Conservation (phyloP, 2,329 filamentous ascomycete genomes). For the Trichoderma citrinoviride region DNA sequence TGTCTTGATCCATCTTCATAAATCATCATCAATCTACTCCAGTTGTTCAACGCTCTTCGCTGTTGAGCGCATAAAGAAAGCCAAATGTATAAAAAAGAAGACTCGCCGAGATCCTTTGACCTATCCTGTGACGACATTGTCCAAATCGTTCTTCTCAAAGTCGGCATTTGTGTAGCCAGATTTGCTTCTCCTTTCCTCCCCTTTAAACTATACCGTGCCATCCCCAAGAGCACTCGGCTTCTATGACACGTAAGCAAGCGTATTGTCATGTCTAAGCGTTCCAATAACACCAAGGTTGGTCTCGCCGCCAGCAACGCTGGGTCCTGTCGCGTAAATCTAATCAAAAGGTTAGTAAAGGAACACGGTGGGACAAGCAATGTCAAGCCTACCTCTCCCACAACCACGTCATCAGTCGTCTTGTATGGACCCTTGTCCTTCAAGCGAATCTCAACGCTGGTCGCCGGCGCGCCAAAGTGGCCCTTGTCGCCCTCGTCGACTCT, state of each 20-base stretch:
- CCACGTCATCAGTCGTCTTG: constrained; percentile 62
- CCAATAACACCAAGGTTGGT: constrained; percentile 62
- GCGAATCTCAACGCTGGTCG: constrained; percentile 76
- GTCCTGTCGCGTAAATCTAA: constrained; percentile 69
- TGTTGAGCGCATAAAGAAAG: no score
- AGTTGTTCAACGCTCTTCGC: no score
- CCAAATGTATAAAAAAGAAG: no score
- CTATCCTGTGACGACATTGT: background rate
- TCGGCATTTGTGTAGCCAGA: background rate
- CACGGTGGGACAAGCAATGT: background rate
- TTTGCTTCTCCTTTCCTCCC: background rate
- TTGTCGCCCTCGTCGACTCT: constrained; percentile 48
- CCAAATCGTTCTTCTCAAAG: background rate
- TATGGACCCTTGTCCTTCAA: constrained; percentile 60
- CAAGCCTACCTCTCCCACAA: constrained; percentile 61
- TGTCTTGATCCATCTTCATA: no score
- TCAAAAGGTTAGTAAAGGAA: background rate
- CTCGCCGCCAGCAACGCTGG: constrained; percentile 68
- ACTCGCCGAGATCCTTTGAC: no score
- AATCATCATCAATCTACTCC: no score
- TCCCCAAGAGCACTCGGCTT: background rate
- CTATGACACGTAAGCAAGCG: constrained; percentile 53
- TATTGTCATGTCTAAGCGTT: constrained; percentile 69
- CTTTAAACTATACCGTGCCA: background rate
- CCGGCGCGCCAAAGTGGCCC: constrained; percentile 75